Base-by-base conservation (phyloP, 495 filamentous ascomycete genomes). In the Aspergillus ostianus region DNA sequence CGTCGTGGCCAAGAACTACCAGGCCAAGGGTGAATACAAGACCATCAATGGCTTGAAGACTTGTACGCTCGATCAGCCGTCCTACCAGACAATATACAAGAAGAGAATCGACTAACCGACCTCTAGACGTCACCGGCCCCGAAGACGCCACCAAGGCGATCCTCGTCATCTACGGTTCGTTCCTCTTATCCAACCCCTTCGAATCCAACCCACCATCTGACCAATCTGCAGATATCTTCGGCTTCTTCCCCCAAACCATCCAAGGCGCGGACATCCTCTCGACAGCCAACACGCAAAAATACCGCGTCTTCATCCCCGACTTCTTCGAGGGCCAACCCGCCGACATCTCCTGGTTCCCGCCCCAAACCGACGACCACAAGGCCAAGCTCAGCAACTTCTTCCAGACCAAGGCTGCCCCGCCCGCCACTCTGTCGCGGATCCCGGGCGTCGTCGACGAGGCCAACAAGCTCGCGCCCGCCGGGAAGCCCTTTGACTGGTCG, bases 341-440 rank as follows among this genome's bases (percentile, higher is more conserved):
- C 51, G 67, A 76, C 27, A 74, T 73, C 55, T 68, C 70, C 50
- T 77, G 77, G 78, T 90, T 88, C 78, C 93, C 93, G 0, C 90
- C 93, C 20, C 80, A 90, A 72, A 97, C 78, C 51, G 77, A 87
- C 19, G 91, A 96, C 68, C 91, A 97, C 79, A 80, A 85, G 70
- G 70, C 90, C 78, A 84, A 82, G 59, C 77, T 98, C 7, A 83
- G 84, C 52, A 80, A 79, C 26, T 97, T 94, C 84, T 92, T 97
- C 79, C 69, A 79, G 56, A 89, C 82, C 62, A 77, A 84, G 63
- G 90, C 85, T 20, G 82, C 85, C 0, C 85, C 90, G 0, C 77
- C 78, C 3, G 82, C 81, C 47, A 87, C 84, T 17, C 83, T 88
- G 18, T 77, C 74, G 55, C 84, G 84, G 63, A 80, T 96, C 57